phyloP scores from a whole-genome alignment of 2,329 filamentous ascomycete species.

The Xylaria sp. region DNA sequence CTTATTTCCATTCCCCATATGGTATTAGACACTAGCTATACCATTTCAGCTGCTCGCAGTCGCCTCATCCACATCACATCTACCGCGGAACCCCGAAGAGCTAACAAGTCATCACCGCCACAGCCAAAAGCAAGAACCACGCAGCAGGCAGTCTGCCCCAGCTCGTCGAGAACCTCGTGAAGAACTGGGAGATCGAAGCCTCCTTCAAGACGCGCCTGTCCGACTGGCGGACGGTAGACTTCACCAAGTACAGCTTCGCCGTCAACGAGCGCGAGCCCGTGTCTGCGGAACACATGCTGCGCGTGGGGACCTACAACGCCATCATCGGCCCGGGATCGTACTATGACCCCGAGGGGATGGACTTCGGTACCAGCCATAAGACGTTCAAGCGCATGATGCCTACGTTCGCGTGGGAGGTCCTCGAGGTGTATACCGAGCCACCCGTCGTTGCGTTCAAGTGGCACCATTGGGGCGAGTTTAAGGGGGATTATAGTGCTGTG shows the following conservation, averaged over 20 bases:
- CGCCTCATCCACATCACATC: background rate
- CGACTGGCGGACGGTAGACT: slow-evolving; percentile 75
- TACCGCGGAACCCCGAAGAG: background rate
- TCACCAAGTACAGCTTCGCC: slow-evolving; percentile 68
- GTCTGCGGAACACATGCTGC: slow-evolving; percentile 71
- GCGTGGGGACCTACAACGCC: slow-evolving; percentile 76
- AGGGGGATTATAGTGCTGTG: slow-evolving; percentile 72
- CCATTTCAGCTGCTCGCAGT: background rate
- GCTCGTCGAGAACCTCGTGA: slow-evolving; percentile 76
- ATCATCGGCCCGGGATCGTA: slow-evolving; percentile 72
- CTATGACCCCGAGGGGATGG: slow-evolving; percentile 70
- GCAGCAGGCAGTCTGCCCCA: slow-evolving; percentile 65
- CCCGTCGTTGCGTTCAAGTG: slow-evolving; percentile 72
- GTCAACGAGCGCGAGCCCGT: slow-evolving; percentile 70
- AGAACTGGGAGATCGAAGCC: slow-evolving; percentile 79
- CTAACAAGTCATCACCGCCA: background rate
- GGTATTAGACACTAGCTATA: background rate
- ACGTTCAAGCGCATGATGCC: slow-evolving; percentile 80
- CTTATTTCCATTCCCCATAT: background rate
- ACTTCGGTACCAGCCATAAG: slow-evolving; percentile 74
- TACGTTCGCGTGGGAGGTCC: slow-evolving; percentile 76
- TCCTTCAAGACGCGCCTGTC: slow-evolving; percentile 71
- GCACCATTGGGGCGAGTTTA: slow-evolving; percentile 76
- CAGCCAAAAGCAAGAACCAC: slow-evolving; percentile 70
- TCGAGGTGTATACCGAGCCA: slow-evolving; percentile 74